A percentile compares a stretch with the other conserved stretches of the same genome.
Conservation (phyloP, 208 protist genomes). For the Leishmania tropica region DNA sequence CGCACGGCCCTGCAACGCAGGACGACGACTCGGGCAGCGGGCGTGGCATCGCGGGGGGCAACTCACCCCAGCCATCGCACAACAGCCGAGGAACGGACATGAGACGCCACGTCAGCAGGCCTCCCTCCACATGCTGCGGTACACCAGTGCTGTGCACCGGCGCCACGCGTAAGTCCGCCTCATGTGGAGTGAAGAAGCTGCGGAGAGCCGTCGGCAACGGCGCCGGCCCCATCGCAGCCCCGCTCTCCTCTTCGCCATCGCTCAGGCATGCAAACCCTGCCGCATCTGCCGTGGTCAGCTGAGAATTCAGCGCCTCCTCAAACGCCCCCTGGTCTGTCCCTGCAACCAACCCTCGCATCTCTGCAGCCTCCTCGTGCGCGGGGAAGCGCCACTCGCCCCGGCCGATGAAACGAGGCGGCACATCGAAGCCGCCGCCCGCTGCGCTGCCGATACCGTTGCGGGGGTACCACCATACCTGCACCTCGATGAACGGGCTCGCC, state of each 20-base stretch:
- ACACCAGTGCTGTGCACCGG: conserved; percentile 3
- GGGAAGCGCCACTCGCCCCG: conserved; percentile 25
- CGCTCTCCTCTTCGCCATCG: not conserved
- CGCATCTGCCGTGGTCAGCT: not conserved
- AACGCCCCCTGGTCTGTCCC: not conserved
- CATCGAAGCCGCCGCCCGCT: not conserved
- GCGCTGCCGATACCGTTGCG: not conserved
- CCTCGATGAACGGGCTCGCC: conserved; percentile 10
- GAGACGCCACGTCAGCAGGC: conserved; percentile 23
- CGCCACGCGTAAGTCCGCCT: conserved; percentile 13
- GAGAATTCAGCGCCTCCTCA: not conserved
- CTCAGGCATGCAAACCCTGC: not conserved
- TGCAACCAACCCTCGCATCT: not conserved
- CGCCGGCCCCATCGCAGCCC: not conserved
- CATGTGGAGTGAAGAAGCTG: conserved; percentile 24
- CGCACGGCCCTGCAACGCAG: not conserved
- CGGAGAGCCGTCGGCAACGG: conserved; percentile 1
- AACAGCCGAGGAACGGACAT: conserved; percentile 23
- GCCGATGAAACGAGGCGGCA: conserved; percentile 20
- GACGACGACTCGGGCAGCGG: not conserved
- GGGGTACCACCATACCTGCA: conserved; percentile 33
- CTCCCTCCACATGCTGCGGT: conserved; percentile 9
- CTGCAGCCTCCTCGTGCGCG: not conserved
- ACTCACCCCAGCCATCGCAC: conserved; percentile 6
- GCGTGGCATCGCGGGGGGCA: not conserved